phyloP scores from a whole-genome alignment of 2,329 filamentous ascomycete genomes.

The Aspergillus aculeatinus region DNA sequence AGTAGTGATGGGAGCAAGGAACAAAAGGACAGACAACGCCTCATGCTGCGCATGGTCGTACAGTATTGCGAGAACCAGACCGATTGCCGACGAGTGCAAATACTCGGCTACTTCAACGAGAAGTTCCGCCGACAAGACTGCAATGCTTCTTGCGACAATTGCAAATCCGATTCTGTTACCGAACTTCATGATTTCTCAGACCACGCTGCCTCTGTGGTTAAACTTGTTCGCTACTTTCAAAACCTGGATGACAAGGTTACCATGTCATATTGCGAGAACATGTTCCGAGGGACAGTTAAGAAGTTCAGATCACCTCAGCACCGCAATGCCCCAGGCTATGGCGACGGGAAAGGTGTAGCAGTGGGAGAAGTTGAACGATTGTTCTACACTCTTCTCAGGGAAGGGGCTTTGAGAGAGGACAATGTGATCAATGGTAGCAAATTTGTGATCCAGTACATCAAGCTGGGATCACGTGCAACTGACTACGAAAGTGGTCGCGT shows the following conservation, averaged over 20 bases:
- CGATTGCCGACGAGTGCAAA: constrained; percentile 83
- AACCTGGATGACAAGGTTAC: constrained; percentile 59
- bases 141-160: constrained; percentile 81
- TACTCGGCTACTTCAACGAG: constrained; percentile 94
- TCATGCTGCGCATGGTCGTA: constrained; percentile 82
- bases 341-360: constrained; percentile 67
- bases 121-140: constrained; percentile 72
- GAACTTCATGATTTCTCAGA: constrained; percentile 74
- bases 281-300: constrained; percentile 70
- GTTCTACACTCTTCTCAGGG: constrained; percentile 72
- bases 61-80: constrained; percentile 86
- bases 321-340: constrained; percentile 59
- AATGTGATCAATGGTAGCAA: constrained; percentile 63
- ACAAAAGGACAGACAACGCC: constrained; percentile 78
- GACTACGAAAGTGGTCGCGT: constrained; percentile 48
- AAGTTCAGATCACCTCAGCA: constrained; percentile 55
- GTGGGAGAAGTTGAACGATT: constrained; percentile 78
- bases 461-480: constrained; percentile 44
- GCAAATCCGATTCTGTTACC: constrained; percentile 69
- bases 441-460: constrained; percentile 70
- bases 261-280: constrained; percentile 76
- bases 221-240: constrained; percentile 60
- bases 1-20: constrained; percentile 72
- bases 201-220: constrained; percentile 69
- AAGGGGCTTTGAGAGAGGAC: constrained; percentile 71